phyloP scores from a whole-genome alignment of 345 rosid species.

The Heritiera fomes region DNA sequence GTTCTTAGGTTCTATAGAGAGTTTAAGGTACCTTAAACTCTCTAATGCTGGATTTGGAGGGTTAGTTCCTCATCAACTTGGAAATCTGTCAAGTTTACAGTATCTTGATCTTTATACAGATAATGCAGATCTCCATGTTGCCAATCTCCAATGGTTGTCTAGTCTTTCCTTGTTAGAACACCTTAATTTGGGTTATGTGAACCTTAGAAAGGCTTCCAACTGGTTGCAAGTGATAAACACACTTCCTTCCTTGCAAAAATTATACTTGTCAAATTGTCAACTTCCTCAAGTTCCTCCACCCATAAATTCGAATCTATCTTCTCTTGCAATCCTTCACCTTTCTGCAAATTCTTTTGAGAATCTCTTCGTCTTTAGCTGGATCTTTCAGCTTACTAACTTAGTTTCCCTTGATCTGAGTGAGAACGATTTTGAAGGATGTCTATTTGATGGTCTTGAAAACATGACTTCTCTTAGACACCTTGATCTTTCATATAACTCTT shows the following conservation, averaged over 20 bases:
- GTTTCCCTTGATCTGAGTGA: neutral
- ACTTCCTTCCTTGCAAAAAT: neutral
- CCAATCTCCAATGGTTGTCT: constrained; percentile 46
- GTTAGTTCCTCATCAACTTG: constrained; percentile 32
- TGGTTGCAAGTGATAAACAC: neutral
- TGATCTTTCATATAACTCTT: constrained; percentile 47
- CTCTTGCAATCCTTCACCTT: constrained; percentile 8
- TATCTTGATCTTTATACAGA: constrained; percentile 4
- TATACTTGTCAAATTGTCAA: neutral
- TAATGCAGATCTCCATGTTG: constrained; percentile 15
- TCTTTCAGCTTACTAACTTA: neutral
- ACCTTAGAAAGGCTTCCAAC: constrained; percentile 2
- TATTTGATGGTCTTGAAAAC: constrained; percentile 8
- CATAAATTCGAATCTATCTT: neutral
- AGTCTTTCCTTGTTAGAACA: constrained; percentile 38
- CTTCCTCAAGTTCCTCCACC: neutral
- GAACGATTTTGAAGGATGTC: neutral
- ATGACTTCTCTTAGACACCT: constrained; percentile 22
- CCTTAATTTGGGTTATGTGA: constrained; percentile 33
- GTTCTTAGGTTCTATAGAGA: constrained; percentile 26
- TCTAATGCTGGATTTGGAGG: constrained; percentile 27
- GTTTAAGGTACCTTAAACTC: constrained; percentile 32
- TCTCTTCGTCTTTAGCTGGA: neutral
- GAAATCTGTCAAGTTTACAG: constrained; percentile 15
- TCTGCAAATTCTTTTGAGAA: neutral